Evolutionary conservation across 2,329 filamentous ascomycete species (phyloP).

Genomic region (Furcasterigmium furcatum): DNA sequence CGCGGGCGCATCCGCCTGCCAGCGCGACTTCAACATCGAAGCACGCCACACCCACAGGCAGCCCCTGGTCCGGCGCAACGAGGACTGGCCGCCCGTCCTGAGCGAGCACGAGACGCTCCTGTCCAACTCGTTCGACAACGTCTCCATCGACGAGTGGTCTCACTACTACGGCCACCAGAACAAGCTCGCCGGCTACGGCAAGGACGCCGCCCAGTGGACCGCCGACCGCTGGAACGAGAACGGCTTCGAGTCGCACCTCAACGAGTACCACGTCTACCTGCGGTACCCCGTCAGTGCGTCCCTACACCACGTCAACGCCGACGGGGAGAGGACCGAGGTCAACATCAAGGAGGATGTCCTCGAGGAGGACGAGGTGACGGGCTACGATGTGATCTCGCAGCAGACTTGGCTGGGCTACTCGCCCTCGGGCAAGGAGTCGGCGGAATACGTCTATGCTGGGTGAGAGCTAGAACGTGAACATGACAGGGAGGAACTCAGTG

Average conservation of each 20-base stretch:
- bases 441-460: conserved; percentile 73
- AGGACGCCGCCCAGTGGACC: conserved; percentile 33
- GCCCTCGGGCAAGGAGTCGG: conserved; percentile 72
- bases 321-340: conserved; percentile 57
- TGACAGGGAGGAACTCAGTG: not conserved
- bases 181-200: conserved; percentile 32
- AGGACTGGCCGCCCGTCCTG: conserved; percentile 30
- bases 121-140: conserved; percentile 31
- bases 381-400: conserved; percentile 58
- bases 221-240: conserved; percentile 29
- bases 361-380: conserved; percentile 69
- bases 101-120: conserved; percentile 27
- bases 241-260: conserved; percentile 27
- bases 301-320: conserved; percentile 32
- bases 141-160: conserved; percentile 32
- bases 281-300: conserved; percentile 58
- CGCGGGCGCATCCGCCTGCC: conserved; percentile 21
- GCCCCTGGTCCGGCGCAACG: conserved; percentile 23
- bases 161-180: conserved; percentile 34
- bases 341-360: conserved; percentile 70
- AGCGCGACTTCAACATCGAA: conserved; percentile 21
- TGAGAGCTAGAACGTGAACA: conserved; percentile 24
- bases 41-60: conserved; percentile 26
- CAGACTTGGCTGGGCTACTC: conserved; percentile 85
- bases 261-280: conserved; percentile 56